Base-by-base conservation (phyloP, 305 asterid genomes). In the Plantago coronopus region DNA sequence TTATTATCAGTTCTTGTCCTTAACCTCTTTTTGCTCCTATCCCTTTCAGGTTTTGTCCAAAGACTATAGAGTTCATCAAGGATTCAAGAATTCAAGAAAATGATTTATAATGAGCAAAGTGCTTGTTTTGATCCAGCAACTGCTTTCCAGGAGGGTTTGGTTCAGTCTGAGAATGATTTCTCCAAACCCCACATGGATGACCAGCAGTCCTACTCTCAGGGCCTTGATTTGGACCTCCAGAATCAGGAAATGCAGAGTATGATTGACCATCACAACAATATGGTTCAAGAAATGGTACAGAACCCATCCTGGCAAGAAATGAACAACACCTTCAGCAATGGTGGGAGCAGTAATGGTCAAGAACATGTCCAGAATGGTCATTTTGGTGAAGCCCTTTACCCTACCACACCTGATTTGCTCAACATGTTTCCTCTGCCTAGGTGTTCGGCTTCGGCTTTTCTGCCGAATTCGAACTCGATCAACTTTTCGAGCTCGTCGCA, bases 371-470 rank as follows among this genome's bases (percentile, higher is more conserved):
- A 17, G 40, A 57, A 57, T 57, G 27, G 29, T 17, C 29, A 37
- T 25, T 40, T 50, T 57, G 48, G 50, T 20, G 48, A 44, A 17
- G 22, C 3, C 10, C 61, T 37, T 8, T 72, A 67, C 48, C 78
- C 82, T 9, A 47, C 78, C 25, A 67, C 85, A 3, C 79, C 81
- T 20, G 93, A 86, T 71, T 69, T 83, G 3, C 83, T 83, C 42
- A 78, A 74, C 80, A 82, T 85, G 69, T 76, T 83, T 31, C 90
- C 95, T 45, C 66, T 87, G 1, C 89, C 86, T 2, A 75, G 76
- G 59, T 76, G 75, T 40, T 59, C 86, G 13, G 38, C 84, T 3
- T 65, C 93, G 37, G 59, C 83, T 34, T 51, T 77, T 16, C 73
- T 78, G 0, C 79, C 86, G 1, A 76, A 72, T 46, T 53, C 85